Base-by-base conservation (phyloP, 1,284 basidiomycete genomes). In the Phellopilus nigrolimitatus region DNA sequence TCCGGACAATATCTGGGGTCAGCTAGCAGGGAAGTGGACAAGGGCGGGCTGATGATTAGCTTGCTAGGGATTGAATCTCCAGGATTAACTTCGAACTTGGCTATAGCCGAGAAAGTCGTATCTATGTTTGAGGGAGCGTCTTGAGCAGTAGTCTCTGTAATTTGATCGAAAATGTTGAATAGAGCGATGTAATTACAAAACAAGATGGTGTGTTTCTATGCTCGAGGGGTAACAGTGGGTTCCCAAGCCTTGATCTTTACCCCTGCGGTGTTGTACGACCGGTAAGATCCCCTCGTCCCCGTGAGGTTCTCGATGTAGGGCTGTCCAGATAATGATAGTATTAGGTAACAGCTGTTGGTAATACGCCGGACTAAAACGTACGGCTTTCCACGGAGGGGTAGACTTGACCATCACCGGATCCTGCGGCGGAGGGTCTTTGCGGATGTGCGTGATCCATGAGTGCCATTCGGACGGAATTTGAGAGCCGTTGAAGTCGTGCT, bases 401-500 rank as follows among this genome's bases (percentile, higher is more conserved):
- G 78, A 65, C 47, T 73, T 78, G 63, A 86, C 76, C 65, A 94
- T 70, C 28, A 91, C 70, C 0, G 74, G 65, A 63, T 97, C 95
- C 58, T 86, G 74, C 1, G 76, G 71, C 1, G 94, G 95, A 4
- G 91, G 78, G 34, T 83, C 78, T 59, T 82, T 78, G 43, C 94
- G 88, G 62, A 95, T 95, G 65, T 95, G 91, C n/a, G 77, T 75
- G 25, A 97, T 68, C 94, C 94, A 97, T 6, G 92, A 82, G 68
- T 95, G 92, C 95, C 95, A 97, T 68, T 94, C 92, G 1, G 92
- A 79, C 27, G 92, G 88, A 31, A 95, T 83, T 73, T 97, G 94
- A 0, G 90, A 80, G 8, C 89, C 90, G 64, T 95, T 89, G 69
- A 78, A 86, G 60, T 94, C 82, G 65, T 95, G 88, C 82, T 91